phyloP scores from a whole-genome alignment of 768 basidiomycete genomes.

The Tephrocybe sp. region DNA sequence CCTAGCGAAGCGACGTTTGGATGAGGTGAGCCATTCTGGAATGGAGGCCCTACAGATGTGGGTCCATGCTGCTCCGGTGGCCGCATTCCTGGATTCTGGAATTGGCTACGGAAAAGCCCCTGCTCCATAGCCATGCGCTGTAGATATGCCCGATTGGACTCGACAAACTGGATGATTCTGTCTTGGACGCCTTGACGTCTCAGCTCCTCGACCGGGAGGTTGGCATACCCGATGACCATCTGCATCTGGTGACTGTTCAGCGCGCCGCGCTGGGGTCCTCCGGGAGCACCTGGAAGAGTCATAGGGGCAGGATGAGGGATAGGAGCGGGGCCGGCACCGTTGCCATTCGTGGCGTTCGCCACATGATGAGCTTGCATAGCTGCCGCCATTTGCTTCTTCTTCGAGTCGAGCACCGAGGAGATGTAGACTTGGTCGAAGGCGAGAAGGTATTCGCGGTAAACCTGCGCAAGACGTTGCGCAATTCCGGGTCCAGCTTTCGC shows the following conservation, averaged over 20 bases:
- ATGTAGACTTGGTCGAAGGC: constrained; percentile 58
- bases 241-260: constrained; percentile 37
- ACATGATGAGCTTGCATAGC: constrained; percentile 14
- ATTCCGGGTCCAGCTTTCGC: constrained; percentile 59
- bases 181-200: constrained; percentile 48
- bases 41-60: constrained; percentile 3
- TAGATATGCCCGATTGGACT: constrained; percentile 47
- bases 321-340: neutral
- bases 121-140: constrained; percentile 40
- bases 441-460: constrained; percentile 58
- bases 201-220: constrained; percentile 47
- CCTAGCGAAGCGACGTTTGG: neutral
- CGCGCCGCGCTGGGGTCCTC: constrained; percentile 3
- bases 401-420: constrained; percentile 34
- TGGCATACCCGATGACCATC: constrained; percentile 45
- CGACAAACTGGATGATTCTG: constrained; percentile 53
- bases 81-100: constrained; percentile 23
- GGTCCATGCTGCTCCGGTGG: constrained; percentile 10
- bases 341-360: neutral
- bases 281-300: neutral
- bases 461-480: constrained; percentile 55
- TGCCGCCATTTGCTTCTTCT: constrained; percentile 17
- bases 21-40: constrained; percentile 6
- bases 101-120: constrained; percentile 30
- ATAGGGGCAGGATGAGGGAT: too few relatives aligned